phyloP scores from a whole-genome alignment of 805 yeast genomes.

The Saccharomycodes ludwigii region DNA sequence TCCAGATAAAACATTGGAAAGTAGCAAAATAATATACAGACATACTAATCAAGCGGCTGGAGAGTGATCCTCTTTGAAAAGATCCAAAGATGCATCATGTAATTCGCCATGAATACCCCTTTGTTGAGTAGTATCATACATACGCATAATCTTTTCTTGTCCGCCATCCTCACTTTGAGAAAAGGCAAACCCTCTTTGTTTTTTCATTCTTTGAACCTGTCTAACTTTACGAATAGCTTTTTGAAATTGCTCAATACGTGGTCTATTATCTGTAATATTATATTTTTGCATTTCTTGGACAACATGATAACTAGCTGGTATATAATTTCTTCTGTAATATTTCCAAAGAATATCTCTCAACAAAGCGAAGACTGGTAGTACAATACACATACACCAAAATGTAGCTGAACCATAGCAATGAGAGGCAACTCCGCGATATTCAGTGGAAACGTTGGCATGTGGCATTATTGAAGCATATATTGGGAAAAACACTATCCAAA shows the following conservation, averaged over 20 bases:
- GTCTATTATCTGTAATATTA: slow-evolving; percentile 85
- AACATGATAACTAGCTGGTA: slow-evolving; percentile 85
- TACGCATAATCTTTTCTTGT: slow-evolving; percentile 80
- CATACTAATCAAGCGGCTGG: no score
- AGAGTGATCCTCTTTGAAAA: slow-evolving; percentile 19
- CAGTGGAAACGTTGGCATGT: slow-evolving; percentile 63
- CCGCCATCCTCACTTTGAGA: slow-evolving; percentile 87
- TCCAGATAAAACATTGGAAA: no score
- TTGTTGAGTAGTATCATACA: slow-evolving; percentile 86
- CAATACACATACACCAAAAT: slow-evolving; percentile 74
- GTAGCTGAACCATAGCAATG: slow-evolving; percentile 65
- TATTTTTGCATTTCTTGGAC: slow-evolving; percentile 96
- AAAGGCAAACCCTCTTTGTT: slow-evolving; percentile 97
- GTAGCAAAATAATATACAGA: no score
- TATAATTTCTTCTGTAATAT: slow-evolving; percentile 82
- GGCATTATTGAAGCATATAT: slow-evolving; percentile 82
- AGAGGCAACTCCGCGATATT: slow-evolving; percentile 67
- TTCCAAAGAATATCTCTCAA: slow-evolving; percentile 89
- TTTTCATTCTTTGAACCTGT: slow-evolving; percentile 95
- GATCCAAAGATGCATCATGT: slow-evolving; percentile 28
- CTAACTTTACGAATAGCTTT: slow-evolving; percentile 94
- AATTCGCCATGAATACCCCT: slow-evolving; percentile 64
- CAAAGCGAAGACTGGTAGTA: slow-evolving; percentile 67
- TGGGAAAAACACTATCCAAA: slow-evolving; percentile 85
- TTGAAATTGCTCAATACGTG: slow-evolving; percentile 95